A percentile compares a stretch with the other conserved stretches of the same genome.
Evolutionary conservation across 176 grass and related monocot species (phyloP).

Genomic region (Oryza brachyantha): DNA sequence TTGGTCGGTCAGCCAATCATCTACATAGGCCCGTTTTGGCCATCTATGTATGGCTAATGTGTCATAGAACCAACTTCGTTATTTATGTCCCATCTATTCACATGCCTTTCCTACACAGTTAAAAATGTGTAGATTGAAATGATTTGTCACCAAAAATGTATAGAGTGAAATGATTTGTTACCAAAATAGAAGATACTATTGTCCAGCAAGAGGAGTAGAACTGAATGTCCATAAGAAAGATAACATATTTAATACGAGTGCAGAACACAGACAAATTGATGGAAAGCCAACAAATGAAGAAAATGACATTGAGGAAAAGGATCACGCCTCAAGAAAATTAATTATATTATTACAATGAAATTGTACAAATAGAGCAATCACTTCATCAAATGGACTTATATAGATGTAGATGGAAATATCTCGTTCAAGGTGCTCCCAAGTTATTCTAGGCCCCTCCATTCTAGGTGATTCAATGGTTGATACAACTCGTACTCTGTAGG

Average conservation of each 20-base stretch:
- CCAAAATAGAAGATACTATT: background rate
- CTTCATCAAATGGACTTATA: background rate
- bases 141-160: conserved; percentile 8
- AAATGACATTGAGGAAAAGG: background rate
- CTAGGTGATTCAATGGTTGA: too few species aligned
- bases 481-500: too few species aligned
- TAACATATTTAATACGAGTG: background rate
- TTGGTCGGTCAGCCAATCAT: too few species aligned
- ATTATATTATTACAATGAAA: background rate
- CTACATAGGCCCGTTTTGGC: too few species aligned
- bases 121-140: background rate
- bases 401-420: background rate
- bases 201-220: background rate
- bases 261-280: background rate
- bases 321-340: too few species aligned
- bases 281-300: background rate
- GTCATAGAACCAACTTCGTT: background rate
- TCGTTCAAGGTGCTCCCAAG: too few species aligned
- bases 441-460: too few species aligned
- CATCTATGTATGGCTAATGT: too few species aligned
- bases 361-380: background rate
- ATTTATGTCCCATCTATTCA: background rate
- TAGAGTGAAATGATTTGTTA: conserved; percentile 5
- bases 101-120: background rate
- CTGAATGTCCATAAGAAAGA: background rate